A percentile compares a stretch with the other conserved stretches of the same genome.
phyloP scores from a whole-genome alignment of 805 yeast genomes.

The Cyberlindnera americana region DNA sequence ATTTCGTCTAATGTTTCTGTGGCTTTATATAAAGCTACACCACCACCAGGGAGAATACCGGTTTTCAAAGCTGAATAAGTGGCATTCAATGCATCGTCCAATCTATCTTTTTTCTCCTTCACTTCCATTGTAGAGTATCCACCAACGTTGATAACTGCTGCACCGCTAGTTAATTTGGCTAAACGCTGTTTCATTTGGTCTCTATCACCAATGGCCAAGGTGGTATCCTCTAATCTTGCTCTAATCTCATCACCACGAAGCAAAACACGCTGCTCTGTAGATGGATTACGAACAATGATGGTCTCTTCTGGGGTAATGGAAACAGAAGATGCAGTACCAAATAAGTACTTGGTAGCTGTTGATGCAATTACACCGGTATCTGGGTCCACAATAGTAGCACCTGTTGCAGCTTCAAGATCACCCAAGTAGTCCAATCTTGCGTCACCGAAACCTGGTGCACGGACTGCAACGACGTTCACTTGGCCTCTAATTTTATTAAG shows the following conservation, averaged over 20 bases:
- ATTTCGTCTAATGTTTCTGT: constrained; percentile 70
- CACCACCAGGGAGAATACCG: constrained; percentile 99
- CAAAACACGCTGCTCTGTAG: constrained; percentile 73
- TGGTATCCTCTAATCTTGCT: constrained; percentile 58
- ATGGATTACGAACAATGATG: constrained; percentile 89
- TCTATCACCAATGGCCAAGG: constrained; percentile 80
- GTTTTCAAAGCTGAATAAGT: constrained; percentile 99
- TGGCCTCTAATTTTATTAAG: constrained; percentile 97
- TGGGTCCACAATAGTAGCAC: constrained; percentile 84
- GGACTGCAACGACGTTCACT: constrained; percentile 95
- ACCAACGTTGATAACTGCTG: constrained; percentile 96
- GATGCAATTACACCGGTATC: constrained; percentile 95
- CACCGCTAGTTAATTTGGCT: constrained; percentile 97
- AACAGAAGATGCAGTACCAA: constrained; percentile 89
- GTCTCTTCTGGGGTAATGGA: constrained; percentile 96
- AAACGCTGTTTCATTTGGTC: constrained; percentile 97
- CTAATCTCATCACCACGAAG: constrained; percentile 94
- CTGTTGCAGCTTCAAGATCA: constrained; percentile 91
- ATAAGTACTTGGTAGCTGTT: constrained; percentile 81
- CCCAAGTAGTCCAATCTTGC: constrained; percentile 95
- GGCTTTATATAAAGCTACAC: constrained; percentile 95
- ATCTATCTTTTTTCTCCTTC: constrained; percentile 98
- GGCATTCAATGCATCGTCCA: constrained; percentile 97
- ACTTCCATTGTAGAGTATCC: constrained; percentile 97
- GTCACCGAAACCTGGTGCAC: constrained; percentile 99